These are phyloP conservation scores for Mortierella sp. DNA, from an alignment of 371 early-diverging fungal species.

Conservation along the genomic window DNA sequence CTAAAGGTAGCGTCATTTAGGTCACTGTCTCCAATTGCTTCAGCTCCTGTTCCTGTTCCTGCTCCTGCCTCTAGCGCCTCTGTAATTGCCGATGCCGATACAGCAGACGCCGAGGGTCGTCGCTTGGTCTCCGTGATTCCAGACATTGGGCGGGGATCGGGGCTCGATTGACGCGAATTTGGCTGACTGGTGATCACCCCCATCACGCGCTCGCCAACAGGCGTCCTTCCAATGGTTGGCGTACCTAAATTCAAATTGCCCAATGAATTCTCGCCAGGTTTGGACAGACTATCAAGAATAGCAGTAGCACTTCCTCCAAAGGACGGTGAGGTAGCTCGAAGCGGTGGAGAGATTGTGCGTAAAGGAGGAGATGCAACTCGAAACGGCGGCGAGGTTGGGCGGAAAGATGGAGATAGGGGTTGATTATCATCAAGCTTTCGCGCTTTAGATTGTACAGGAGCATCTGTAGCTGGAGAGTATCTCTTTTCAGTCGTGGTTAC, in stretches of 20 bases:
- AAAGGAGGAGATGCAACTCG: conserved; percentile 1
- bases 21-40: not conserved
- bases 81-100: not conserved
- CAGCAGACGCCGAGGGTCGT: not conserved
- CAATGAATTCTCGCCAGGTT: conserved; percentile 44
- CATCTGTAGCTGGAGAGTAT: conserved; percentile 27
- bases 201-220: conserved; percentile 32
- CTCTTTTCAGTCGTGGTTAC: conserved; percentile 22
- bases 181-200: conserved; percentile 52
- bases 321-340: conserved; percentile 24
- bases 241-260: conserved; percentile 42
- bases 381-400: conserved; percentile 26
- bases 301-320: conserved; percentile 38
- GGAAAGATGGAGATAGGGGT: conserved; percentile 15
- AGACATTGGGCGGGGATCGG: conserved; percentile 10
- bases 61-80: conserved; percentile 2
- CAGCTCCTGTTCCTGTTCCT: conserved; percentile 5
- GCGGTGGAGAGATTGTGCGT: conserved; percentile 7
- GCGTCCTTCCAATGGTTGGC: conserved; percentile 15
- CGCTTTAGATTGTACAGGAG: conserved; percentile 28
- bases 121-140: not conserved
- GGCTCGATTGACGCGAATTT: conserved; percentile 47
- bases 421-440: conserved; percentile 34
- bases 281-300: conserved; percentile 43
- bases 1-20: not conserved